phyloP scores from a whole-genome alignment of 2,329 filamentous ascomycete species.

The Pseudogymnoascus destructans region DNA sequence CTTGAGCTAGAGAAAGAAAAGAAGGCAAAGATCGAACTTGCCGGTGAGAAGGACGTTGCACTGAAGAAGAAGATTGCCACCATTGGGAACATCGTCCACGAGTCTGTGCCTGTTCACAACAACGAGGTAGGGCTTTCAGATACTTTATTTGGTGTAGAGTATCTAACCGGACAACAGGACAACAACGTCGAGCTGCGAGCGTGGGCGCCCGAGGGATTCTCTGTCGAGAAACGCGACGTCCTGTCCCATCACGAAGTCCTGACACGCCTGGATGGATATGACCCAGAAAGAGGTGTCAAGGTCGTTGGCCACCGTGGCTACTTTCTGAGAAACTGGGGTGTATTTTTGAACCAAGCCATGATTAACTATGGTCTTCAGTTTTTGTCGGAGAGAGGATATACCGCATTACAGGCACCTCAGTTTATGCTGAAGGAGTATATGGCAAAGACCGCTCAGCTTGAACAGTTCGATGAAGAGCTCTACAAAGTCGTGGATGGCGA shows the following conservation, averaged over 20 bases:
- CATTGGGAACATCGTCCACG: slow-evolving; percentile 86
- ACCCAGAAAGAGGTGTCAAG: slow-evolving; percentile 85
- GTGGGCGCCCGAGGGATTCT: slow-evolving; percentile 68
- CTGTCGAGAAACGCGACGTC: slow-evolving; percentile 59
- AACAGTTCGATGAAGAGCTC: slow-evolving; percentile 93
- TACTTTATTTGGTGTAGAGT: not conserved
- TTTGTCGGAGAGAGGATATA: slow-evolving; percentile 68
- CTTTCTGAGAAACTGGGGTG: slow-evolving; percentile 78
- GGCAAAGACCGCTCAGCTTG: slow-evolving; percentile 95
- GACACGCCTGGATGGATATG: slow-evolving; percentile 76
- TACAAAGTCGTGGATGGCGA: slow-evolving; percentile 93
- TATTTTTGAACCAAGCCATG: slow-evolving; percentile 83
- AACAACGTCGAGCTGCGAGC: slow-evolving; percentile 65
- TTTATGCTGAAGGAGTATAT: slow-evolving; percentile 95
- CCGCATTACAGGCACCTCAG: slow-evolving; percentile 71
- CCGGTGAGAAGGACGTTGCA: slow-evolving; percentile 58
- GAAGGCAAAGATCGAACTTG: slow-evolving; percentile 62
- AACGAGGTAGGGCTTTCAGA: slow-evolving; percentile 46
- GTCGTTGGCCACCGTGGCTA: slow-evolving; percentile 91
- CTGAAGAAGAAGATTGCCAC: slow-evolving; percentile 68
- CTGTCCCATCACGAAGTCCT: slow-evolving; percentile 95
- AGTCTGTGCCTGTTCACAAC: slow-evolving; percentile 68
- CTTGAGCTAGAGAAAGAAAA: slow-evolving; percentile 66
- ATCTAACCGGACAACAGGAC: slow-evolving; percentile 35
- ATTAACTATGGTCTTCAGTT: slow-evolving; percentile 94